Base-by-base conservation (phyloP, 2,329 filamentous ascomycete genomes). In the Dendryphion nanum region DNA sequence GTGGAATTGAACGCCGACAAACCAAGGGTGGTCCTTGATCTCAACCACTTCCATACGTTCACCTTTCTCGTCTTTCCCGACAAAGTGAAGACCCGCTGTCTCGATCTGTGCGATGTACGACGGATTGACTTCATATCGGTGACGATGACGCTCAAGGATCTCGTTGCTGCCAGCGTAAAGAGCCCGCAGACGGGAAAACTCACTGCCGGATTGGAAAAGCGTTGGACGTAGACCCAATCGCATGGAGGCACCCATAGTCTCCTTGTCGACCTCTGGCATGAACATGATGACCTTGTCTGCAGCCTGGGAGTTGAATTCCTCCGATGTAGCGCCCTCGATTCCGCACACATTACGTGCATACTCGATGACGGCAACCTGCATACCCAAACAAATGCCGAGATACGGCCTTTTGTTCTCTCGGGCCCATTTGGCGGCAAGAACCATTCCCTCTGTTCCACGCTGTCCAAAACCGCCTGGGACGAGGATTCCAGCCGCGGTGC, bases 301-400 rank as follows among this genome's bases (percentile, higher is more conserved):
- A n/a, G 82, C 77, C 3, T 71, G 59, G 74, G 17, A 74, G 63
- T 78, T 66, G 47, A 83, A 75, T 50, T 83, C 80, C 38, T 72
- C 73, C 5, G 74, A 78, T 4, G 72, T 74, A 1, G 79, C 79
- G 30, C 72, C 67, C 3, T 68, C 64, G 45, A 89, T 75, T 18
- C 78, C 79, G 67, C 82, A 86, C 1, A 91, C 72, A 49, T 88
- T 82, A 29, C 89, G 82, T 2, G 89, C 89, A 53, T 82, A 88
- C 66, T 97, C 90, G 51, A 96, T 85, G 32, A 95, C 89, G 15
- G 91, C 89, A 32, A 95, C 78, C 65, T 97, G 93, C 83, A 95
- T 89, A 40, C 89, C 89, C 16, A 96, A 74, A 63, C 91, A 96
- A 47, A 97, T 85, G 42, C 93, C 93, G 1, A 97, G 76, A 69